Evolutionary conservation across 768 basidiomycete genomes (phyloP), one percentile per base, ranked within the genome.

Genomic region (Serendipita sp.): DNA sequence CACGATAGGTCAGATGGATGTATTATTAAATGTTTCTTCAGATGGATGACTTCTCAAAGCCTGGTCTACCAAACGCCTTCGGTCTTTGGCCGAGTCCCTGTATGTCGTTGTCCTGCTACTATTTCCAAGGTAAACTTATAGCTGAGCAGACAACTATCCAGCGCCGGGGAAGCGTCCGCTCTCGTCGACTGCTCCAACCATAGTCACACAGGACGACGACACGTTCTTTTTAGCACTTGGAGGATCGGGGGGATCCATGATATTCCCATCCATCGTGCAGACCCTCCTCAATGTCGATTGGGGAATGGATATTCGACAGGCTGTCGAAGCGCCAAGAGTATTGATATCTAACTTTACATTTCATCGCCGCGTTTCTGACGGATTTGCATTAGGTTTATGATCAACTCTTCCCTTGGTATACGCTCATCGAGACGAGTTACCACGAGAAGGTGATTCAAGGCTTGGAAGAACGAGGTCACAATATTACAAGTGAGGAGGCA

Each of bases 31-130:
- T 23, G 60, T 44, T 28, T 30, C 28, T 18, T 32, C 64, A 85
- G 81, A 89, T 91, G 88, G 90, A 92, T 67, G 95, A 98, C 73
- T 97, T 97, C 73, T 88, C 91, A 10, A 85, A 78, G 0, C 94
- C 93, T 1, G 91, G 88, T 2, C 73, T 74, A n/a, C 81, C 90
- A 3, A 95, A 96, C 69, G 83, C 78, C 1, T 95, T 91, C 70
- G 92, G 89, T 0, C 75, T 94, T 54, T 83, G 76, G 75, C 86
- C 91, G 16, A 90, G 88, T 15, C 89, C 88, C 3, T 91, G 89
- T 88, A 72, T 65, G 81, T 72, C n/a, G n/a, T 38, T 36, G 23
- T 23, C 15, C 64, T 44, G n/a, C 16, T 34, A 3, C 2, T 16
- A 13, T 18, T 51, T 18, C 16, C 45, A 38, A 56, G 56, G 48